Percentiles rank a stretch among this genome's conserved stretches.
Evolutionary conservation across 2,329 filamentous ascomycete genomes (phyloP).

Genomic region (Fusarium humuli): DNA sequence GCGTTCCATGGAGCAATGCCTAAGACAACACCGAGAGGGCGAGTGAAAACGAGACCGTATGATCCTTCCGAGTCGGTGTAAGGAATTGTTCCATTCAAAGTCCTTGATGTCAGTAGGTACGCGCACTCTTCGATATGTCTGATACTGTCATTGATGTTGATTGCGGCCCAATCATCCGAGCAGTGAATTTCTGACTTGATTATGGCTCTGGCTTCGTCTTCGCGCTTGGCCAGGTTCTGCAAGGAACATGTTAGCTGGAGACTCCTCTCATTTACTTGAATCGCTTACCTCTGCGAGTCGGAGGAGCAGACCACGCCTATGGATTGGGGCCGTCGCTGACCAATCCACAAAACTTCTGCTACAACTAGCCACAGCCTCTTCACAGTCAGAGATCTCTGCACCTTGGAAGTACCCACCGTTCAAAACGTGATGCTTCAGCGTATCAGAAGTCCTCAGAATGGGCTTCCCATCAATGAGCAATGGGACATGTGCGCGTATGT

Average conservation of each 20-base stretch:
- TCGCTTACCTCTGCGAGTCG: neutral
- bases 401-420: neutral
- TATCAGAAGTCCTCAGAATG: neutral
- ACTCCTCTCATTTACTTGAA: accelerated
- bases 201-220: neutral
- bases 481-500: neutral
- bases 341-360: neutral
- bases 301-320: neutral
- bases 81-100: neutral
- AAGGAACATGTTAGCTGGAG: neutral
- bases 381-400: neutral
- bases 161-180: neutral
- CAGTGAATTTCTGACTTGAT: neutral
- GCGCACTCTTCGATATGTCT: neutral
- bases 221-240: neutral
- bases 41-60: neutral
- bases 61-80: neutral
- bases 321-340: neutral
- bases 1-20: constrained; percentile 9
- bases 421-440: neutral
- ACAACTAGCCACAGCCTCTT: neutral
- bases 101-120: neutral
- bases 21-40: neutral
- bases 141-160: neutral
- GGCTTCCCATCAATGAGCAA: neutral